Percentiles rank a stretch among this genome's conserved stretches.
Evolutionary conservation across 306 rosid genomes (phyloP).

Genomic region (Rosa persica): DNA sequence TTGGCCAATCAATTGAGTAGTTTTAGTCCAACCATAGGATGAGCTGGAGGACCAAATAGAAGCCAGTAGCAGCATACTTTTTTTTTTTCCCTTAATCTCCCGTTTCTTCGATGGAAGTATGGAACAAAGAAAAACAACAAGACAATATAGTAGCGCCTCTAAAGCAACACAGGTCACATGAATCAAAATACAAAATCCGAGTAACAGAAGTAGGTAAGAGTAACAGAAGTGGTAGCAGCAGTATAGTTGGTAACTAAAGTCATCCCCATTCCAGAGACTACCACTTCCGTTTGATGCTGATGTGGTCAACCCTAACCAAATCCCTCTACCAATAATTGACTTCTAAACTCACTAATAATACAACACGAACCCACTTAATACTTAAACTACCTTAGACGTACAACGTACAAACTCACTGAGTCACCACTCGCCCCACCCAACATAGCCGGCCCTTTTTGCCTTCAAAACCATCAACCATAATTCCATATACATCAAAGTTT

Average conservation of each 20-base stretch:
- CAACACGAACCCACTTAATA: neutral
- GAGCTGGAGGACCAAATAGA: neutral
- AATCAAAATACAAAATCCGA: too few relatives aligned
- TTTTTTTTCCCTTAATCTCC: too few relatives aligned
- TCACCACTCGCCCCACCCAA: conserved; percentile 1
- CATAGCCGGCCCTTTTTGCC: neutral
- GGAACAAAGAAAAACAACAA: too few relatives aligned
- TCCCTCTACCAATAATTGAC: conserved; percentile 21
- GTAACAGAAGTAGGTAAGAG: too few relatives aligned
- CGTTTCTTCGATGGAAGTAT: too few relatives aligned
- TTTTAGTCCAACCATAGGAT: neutral
- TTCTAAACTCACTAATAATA: neutral
- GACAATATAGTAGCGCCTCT: too few relatives aligned
- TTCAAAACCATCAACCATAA: conserved; percentile 1
- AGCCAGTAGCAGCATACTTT: too few relatives aligned
- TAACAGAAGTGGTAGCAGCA: neutral
- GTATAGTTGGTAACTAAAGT: neutral
- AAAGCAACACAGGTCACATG: too few relatives aligned
- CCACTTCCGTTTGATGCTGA: neutral
- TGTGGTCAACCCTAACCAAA: conserved; percentile 49
- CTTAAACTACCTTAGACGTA: neutral
- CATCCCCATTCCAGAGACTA: neutral
- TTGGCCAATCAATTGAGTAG: neutral
- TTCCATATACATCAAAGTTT: neutral
- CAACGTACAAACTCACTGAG: neutral